Evolutionary conservation across 176 grass and related monocot genomes (phyloP).

Genomic region (Oropetium thomaeum): DNA sequence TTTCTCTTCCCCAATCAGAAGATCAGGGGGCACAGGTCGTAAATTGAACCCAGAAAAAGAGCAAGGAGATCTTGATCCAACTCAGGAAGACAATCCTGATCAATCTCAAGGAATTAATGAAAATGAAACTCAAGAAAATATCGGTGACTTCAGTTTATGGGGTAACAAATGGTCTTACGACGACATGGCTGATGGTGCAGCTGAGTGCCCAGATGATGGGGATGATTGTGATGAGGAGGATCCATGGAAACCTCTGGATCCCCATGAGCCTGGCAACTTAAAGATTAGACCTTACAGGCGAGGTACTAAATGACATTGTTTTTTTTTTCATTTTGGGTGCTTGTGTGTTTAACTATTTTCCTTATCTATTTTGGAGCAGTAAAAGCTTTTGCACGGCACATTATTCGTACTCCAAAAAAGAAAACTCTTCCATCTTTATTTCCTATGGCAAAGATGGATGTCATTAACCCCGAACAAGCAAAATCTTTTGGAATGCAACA

Average conservation of each 20-base stretch:
- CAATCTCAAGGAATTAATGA: constrained; percentile 32
- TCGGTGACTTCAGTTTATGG: constrained; percentile 29
- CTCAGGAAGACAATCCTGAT: background rate
- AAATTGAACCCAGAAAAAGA: constrained; percentile 43
- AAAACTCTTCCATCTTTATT: constrained; percentile 53
- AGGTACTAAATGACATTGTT: constrained; percentile 45
- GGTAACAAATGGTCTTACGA: constrained; percentile 36
- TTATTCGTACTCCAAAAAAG: constrained; percentile 36
- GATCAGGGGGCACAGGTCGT: constrained; percentile 46
- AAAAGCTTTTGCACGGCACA: constrained; percentile 51
- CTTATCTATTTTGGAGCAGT: constrained; percentile 57
- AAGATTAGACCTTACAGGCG: constrained; percentile 80
- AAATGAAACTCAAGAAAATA: constrained; percentile 36
- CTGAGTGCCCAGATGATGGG: constrained; percentile 40
- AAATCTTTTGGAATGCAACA: constrained; percentile 53
- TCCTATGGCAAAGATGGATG: constrained; percentile 83
- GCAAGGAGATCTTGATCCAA: constrained; percentile 29
- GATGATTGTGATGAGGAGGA: constrained; percentile 78
- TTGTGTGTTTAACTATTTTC: constrained; percentile 36
- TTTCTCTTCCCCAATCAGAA: constrained; percentile 59
- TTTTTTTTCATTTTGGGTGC: background rate
- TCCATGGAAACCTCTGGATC: constrained; percentile 80
- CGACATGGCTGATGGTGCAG: constrained; percentile 50
- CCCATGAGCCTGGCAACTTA: constrained; percentile 79
- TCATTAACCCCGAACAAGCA: constrained; percentile 41